Percentiles rank a stretch among this genome's conserved stretches.
Conservation (phyloP, 2,329 filamentous ascomycete species). For the Acrodontium crateriforme region DNA sequence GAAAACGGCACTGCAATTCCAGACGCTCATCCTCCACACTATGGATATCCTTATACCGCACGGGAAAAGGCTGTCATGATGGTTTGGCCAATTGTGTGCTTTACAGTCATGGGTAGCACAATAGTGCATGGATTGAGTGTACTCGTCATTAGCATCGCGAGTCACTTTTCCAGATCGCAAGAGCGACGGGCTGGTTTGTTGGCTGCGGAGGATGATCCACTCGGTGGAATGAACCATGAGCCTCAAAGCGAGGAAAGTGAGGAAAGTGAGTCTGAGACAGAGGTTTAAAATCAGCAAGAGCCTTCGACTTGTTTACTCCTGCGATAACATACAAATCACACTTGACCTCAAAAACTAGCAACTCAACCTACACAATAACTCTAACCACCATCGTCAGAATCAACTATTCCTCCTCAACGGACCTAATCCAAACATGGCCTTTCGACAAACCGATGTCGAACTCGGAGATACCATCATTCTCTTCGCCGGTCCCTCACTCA, state of each 20-base stretch:
- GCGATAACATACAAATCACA: too few relatives aligned
- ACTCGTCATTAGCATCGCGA: conserved; percentile 34
- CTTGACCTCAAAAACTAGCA: too few relatives aligned
- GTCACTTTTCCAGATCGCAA: conserved; percentile 33
- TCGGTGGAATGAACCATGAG: conserved; percentile 38
- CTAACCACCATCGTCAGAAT: too few relatives aligned
- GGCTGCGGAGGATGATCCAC: conserved; percentile 35
- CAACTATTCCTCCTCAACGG: too few relatives aligned
- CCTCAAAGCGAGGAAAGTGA: conserved; percentile 24
- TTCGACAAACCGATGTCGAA: too few relatives aligned
- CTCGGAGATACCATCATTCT: too few relatives aligned
- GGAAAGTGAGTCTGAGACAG: conserved; percentile 8
- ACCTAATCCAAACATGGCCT: too few relatives aligned
- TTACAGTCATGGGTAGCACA: conserved; percentile 40
- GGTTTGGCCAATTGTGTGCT: conserved; percentile 42
- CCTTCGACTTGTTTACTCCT: too few relatives aligned
- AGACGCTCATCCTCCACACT: conserved; percentile 28
- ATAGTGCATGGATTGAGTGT: conserved; percentile 42
- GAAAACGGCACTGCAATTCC: conserved; percentile 36
- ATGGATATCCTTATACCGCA: conserved; percentile 20
- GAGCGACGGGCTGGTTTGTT: conserved; percentile 36
- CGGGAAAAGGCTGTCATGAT: conserved; percentile 28
- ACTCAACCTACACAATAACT: too few relatives aligned
- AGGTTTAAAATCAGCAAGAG: too few relatives aligned
- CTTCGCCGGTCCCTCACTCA: too few relatives aligned